A percentile compares a stretch with the other conserved stretches of the same genome.
phyloP scores from a whole-genome alignment of 805 yeast species.

The Jamesozyma rosinii region DNA sequence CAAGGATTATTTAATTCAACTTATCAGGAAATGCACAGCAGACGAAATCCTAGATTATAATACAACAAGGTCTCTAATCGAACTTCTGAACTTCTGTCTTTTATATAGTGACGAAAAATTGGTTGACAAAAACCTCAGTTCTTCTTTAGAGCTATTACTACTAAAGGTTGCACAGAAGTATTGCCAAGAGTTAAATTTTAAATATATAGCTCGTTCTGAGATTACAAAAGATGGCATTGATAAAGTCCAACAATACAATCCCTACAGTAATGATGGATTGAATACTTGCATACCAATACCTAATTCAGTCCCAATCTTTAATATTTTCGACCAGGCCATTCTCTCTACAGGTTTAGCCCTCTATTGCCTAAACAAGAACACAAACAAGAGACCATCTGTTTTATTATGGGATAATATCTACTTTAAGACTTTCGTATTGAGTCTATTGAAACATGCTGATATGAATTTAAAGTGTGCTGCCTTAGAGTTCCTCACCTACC shows the following conservation, averaged over 20 bases:
- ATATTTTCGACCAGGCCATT: conserved; percentile 13
- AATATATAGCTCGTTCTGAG: conserved; percentile 12
- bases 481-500: conserved; percentile 14
- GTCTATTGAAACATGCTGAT: conserved; percentile 19
- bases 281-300: conserved; percentile 13
- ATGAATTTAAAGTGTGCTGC: conserved; percentile 18
- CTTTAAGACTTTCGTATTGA: conserved; percentile 15
- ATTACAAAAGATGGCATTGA: conserved; percentile 2
- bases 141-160: conserved; percentile 10
- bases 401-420: conserved; percentile 11
- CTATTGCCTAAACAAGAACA: conserved; percentile 4
- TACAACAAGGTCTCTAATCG: conserved; percentile 8
- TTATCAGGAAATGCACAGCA: conserved; percentile 1
- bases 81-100: conserved; percentile 11
- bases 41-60: neutral
- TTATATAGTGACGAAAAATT: conserved; percentile 2
- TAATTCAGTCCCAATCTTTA: conserved; percentile 15
- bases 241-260: conserved; percentile 10
- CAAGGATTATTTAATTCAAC: conserved; percentile 6
- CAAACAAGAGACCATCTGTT: neutral
- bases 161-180: conserved; percentile 12
- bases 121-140: conserved; percentile 1
- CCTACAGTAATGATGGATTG: conserved; percentile 12
- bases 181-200: conserved; percentile 13
- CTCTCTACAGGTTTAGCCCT: conserved; percentile 14